These are phyloP conservation scores for Colletotrichum lentis DNA, from an alignment of 2,329 filamentous ascomycete genomes.

Conservation along the genomic window DNA sequence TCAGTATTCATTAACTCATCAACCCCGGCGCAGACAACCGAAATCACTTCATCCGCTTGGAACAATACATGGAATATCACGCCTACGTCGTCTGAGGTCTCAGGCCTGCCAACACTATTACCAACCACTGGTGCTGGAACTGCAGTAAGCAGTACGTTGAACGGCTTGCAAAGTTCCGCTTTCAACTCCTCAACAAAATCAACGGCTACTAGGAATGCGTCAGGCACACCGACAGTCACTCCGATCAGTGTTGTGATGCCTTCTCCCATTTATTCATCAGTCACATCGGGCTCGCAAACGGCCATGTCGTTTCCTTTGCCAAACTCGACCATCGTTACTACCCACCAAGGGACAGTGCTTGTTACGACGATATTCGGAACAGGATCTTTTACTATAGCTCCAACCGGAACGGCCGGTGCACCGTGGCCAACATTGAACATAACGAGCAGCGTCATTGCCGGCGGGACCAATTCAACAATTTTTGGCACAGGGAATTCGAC, in stretches of 20 bases:
- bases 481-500: not conserved
- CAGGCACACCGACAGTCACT: not conserved
- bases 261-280: not conserved
- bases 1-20: not conserved
- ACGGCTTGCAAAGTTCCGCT: not conserved
- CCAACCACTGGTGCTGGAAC: not conserved
- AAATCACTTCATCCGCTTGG: not conserved
- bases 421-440: not conserved
- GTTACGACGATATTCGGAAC: not conserved
- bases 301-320: not conserved
- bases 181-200: not conserved
- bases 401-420: not conserved
- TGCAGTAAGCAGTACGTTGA: not conserved
- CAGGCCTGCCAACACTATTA: not conserved
- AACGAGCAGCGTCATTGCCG: not conserved
- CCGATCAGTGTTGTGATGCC: not conserved
- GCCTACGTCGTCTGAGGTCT: not conserved
- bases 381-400: not conserved
- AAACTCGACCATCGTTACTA: constrained; percentile 11
- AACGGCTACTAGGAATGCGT: not conserved
- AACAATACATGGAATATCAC: not conserved
- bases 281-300: not conserved
- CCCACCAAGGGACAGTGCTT: constrained; percentile 8
- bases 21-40: not conserved
- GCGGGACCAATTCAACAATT: not conserved